phyloP scores from a whole-genome alignment of 345 rosid genomes.

The Rhodamnia argentea region DNA sequence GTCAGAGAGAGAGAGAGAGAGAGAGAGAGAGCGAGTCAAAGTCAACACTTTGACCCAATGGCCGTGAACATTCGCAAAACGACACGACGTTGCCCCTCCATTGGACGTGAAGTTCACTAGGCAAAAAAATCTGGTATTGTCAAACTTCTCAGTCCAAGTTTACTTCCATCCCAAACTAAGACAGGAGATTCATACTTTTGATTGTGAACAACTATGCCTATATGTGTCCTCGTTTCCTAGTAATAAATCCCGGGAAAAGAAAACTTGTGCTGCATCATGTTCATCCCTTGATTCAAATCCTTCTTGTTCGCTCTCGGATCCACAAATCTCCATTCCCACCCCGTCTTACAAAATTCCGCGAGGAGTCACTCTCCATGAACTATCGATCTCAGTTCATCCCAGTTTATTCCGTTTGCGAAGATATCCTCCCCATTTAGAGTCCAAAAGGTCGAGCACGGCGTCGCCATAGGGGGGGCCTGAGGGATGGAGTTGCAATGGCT shows the following conservation, averaged over 20 bases:
- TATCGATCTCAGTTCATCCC: slow-evolving; percentile 7
- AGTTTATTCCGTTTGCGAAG: background rate
- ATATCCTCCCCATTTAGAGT: background rate
- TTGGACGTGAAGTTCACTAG: background rate
- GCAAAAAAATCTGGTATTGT: background rate
- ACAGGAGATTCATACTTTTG: background rate
- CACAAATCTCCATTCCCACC: background rate
- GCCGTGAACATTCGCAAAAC: background rate
- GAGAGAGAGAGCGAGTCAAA: no score
- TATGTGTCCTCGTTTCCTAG: background rate
- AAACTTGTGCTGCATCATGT: background rate
- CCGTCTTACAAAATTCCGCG: no score
- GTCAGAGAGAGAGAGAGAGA: no score
- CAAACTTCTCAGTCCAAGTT: background rate
- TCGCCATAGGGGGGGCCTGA: background rate
- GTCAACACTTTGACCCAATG: background rate
- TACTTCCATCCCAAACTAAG: background rate
- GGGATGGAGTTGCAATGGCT: background rate
- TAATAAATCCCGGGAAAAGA: background rate
- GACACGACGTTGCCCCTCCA: background rate
- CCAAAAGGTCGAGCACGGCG: background rate
- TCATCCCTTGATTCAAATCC: background rate
- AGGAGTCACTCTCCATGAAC: background rate
- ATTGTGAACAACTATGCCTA: background rate
- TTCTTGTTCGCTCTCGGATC: background rate